Percentiles rank a stretch among this genome's conserved stretches.
phyloP scores from a whole-genome alignment of 2,329 filamentous ascomycete genomes.

The Myriosclerotinia duriaeana region DNA sequence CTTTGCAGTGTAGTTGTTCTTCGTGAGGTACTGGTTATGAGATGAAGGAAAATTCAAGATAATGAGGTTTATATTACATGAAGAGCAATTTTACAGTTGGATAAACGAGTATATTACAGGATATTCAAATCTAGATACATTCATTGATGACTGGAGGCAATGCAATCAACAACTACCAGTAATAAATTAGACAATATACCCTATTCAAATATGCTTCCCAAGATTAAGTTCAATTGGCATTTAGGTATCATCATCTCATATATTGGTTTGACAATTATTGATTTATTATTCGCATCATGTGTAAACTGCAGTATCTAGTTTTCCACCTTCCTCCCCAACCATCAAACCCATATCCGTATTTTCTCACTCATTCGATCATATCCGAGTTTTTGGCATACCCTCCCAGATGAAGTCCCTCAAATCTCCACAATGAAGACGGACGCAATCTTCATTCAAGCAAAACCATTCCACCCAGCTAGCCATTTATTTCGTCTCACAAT shows the following conservation, averaged over 20 bases:
- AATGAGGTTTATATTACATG: no score
- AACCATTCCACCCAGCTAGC: constrained; percentile 2
- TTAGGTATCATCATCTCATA: background rate
- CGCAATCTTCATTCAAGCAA: constrained; percentile 8
- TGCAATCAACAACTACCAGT: no score
- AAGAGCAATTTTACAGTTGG: background rate
- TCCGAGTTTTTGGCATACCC: background rate
- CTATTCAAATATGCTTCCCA: background rate
- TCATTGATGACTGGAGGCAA: no score
- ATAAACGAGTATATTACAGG: no score
- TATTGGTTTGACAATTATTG: background rate
- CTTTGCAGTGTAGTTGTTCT: constrained; percentile 94
- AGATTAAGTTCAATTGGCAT: background rate
- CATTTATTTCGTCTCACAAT: constrained; percentile 14
- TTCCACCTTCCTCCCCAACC: background rate
- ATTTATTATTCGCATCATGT: background rate
- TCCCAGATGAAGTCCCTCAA: background rate
- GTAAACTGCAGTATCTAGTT: constrained; percentile 2
- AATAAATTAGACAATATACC: background rate
- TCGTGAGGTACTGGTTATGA: constrained; percentile 53
- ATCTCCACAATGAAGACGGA: background rate
- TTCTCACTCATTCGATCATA: constrained; percentile 8
- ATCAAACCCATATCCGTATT: constrained; percentile 15
- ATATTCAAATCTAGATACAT: no score
- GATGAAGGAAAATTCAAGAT: background rate